A percentile compares a stretch with the other conserved stretches of the same genome.
Conservation (phyloP, 208 protist genomes). For the Acanthamoeba quina region DNA sequence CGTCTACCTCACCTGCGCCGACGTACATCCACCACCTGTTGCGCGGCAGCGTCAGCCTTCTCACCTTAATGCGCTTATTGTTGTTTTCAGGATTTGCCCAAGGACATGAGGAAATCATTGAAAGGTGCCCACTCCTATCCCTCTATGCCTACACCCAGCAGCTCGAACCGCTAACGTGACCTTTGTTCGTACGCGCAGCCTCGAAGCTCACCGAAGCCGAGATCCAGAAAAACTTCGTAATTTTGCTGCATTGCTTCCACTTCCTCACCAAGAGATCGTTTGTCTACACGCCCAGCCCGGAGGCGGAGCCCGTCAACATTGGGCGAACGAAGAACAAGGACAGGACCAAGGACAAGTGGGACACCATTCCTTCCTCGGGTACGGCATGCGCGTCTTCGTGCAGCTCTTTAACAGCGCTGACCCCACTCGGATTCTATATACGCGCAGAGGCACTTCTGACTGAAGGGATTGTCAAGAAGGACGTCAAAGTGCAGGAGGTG, state of each 20-base stretch:
- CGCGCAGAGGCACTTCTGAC: not conserved
- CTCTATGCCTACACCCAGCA: not conserved
- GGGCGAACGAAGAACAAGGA: conserved; percentile 61
- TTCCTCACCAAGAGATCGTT: conserved; percentile 73
- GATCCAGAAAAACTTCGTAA: conserved; percentile 42
- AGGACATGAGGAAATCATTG: conserved; percentile 56
- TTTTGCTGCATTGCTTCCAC: conserved; percentile 68
- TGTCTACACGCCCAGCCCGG: conserved; percentile 45
- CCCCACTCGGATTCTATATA: not conserved
- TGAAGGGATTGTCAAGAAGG: conserved; percentile 67
- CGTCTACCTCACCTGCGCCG: conserved; percentile 55
- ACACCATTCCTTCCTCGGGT: conserved; percentile 30
- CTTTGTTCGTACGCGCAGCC: not conserved
- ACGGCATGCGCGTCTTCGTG: not conserved
- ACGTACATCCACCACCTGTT: not conserved
- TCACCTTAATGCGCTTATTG: not conserved
- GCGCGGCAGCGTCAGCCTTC: not conserved
- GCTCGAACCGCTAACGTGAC: not conserved
- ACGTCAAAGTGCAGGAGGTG: conserved; percentile 70
- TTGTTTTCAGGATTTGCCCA: conserved; percentile 35
- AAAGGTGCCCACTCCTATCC: conserved; percentile 1
- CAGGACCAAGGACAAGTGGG: not conserved
- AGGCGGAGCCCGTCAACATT: conserved; percentile 22
- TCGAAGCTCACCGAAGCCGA: conserved; percentile 62
- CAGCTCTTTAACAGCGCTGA: not conserved